Percentiles rank a stretch among this genome's conserved stretches.
Evolutionary conservation across 2,329 filamentous ascomycete genomes (phyloP).

Genomic region (Alternaria angustiovoidea): DNA sequence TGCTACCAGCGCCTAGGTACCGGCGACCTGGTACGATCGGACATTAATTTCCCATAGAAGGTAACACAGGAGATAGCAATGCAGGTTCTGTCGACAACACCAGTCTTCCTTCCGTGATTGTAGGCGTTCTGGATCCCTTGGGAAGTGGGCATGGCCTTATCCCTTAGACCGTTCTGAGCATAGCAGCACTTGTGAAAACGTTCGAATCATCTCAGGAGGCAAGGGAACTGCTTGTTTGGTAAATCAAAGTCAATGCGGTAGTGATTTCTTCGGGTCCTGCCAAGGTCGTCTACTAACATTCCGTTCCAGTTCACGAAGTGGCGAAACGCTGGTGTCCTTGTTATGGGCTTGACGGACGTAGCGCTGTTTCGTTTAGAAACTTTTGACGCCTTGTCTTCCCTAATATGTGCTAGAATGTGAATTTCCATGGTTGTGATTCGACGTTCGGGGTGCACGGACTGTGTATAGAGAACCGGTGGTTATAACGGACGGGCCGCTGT

Average conservation of each 20-base stretch:
- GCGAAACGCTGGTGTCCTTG: constrained; percentile 1
- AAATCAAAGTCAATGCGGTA: background rate
- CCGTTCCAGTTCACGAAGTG: background rate
- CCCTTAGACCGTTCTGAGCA: constrained; percentile 1
- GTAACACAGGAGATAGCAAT: background rate
- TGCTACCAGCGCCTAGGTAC: constrained; percentile 1
- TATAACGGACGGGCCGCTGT: constrained; percentile 4
- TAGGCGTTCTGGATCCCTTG: background rate
- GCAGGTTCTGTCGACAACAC: background rate
- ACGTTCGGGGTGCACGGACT: background rate
- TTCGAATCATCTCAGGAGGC: background rate
- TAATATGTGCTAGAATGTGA: background rate
- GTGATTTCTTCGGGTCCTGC: background rate
- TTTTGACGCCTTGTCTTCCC: background rate
- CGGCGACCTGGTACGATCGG: background rate
- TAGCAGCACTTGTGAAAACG: constrained; percentile 1
- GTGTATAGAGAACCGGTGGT: constrained; percentile 2
- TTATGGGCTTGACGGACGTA: background rate
- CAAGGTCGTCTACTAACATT: background rate
- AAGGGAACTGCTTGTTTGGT: background rate
- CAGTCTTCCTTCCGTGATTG: constrained; percentile 1
- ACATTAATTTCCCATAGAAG: background rate
- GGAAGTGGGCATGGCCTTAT: background rate
- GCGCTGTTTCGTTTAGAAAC: constrained; percentile 3
- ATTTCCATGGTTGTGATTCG: constrained; percentile 2